phyloP scores from a whole-genome alignment of 2,329 filamentous ascomycete species.

The Ophiognomonia clavigignenti-juglandacearum region DNA sequence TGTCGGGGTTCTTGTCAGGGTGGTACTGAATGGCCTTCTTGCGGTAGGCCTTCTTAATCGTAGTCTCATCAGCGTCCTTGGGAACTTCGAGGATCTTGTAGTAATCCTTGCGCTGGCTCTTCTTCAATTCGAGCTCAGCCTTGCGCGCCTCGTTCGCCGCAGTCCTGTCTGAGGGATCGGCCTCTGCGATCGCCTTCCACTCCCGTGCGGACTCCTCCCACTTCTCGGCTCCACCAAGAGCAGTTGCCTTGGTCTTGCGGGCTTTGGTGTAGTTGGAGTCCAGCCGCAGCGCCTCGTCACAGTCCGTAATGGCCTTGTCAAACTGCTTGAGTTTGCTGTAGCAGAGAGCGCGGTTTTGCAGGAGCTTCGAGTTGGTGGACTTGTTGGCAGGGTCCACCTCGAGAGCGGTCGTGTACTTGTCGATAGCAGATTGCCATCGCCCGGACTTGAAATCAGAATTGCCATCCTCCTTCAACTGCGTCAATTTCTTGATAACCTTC shows the following conservation, averaged over 20 bases:
- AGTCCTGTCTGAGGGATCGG: slow-evolving; percentile 74
- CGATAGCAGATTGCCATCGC: slow-evolving; percentile 72
- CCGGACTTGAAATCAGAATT: slow-evolving; percentile 86
- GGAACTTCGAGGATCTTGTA: slow-evolving; percentile 92
- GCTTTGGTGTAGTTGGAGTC: slow-evolving; percentile 87
- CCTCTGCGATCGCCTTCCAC: slow-evolving; percentile 79
- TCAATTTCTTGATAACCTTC: slow-evolving; percentile 83
- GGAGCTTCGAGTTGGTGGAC: slow-evolving; percentile 88
- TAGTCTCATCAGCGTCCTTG: slow-evolving; percentile 76
- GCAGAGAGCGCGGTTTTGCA: slow-evolving; percentile 89
- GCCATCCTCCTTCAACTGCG: slow-evolving; percentile 90
- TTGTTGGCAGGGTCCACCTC: slow-evolving; percentile 84
- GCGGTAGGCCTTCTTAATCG: slow-evolving; percentile 96
- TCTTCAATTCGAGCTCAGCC: slow-evolving; percentile 94
- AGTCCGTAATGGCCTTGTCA: slow-evolving; percentile 76
- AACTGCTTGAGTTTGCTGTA: slow-evolving; percentile 80
- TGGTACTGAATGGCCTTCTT: slow-evolving; percentile 92
- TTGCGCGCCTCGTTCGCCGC: slow-evolving; percentile 81
- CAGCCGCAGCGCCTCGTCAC: slow-evolving; percentile 74
- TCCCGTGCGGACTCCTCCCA: slow-evolving; percentile 92
- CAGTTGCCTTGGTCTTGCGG: slow-evolving; percentile 89
- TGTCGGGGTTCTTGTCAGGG: slow-evolving; percentile 94
- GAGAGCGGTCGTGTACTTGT: slow-evolving; percentile 78
- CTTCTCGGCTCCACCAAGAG: slow-evolving; percentile 74
- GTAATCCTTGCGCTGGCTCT: slow-evolving; percentile 92